Evolutionary conservation across 2,329 filamentous ascomycete genomes (phyloP).

Genomic region (Zarea fungicola): DNA sequence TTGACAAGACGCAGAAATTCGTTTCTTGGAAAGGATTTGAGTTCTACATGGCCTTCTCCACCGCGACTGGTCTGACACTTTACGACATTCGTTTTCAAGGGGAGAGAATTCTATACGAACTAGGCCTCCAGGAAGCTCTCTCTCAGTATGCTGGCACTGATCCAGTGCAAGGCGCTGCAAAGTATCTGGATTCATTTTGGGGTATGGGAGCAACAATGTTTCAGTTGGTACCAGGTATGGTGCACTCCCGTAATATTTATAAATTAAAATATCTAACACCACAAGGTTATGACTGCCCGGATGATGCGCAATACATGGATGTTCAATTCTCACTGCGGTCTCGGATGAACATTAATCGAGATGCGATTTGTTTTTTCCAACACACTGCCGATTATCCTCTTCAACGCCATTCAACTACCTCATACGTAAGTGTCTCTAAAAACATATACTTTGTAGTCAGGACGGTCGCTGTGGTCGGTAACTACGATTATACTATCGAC

Average conservation of each 20-base stretch:
- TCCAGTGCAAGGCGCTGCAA: constrained; percentile 38
- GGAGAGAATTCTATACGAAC: constrained; percentile 50
- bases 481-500: constrained; percentile 49
- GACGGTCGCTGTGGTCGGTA: constrained; percentile 45
- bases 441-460: constrained; percentile 43
- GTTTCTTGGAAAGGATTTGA: constrained; percentile 16
- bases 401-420: constrained; percentile 39
- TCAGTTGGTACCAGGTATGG: constrained; percentile 30
- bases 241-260: not conserved
- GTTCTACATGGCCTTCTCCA: constrained; percentile 1
- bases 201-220: constrained; percentile 43
- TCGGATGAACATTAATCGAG: constrained; percentile 39
- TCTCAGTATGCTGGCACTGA: constrained; percentile 47
- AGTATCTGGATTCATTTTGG: constrained; percentile 43
- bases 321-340: constrained; percentile 35
- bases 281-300: constrained; percentile 47
- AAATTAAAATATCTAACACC: not conserved
- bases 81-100: constrained; percentile 50
- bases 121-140: constrained; percentile 50
- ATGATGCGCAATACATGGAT: constrained; percentile 45
- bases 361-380: constrained; percentile 54
- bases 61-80: constrained; percentile 24
- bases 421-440: constrained; percentile 40
- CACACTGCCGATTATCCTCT: constrained; percentile 44
- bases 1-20: constrained; percentile 16